Evolutionary conservation across 768 basidiomycete species (phyloP).

Genomic region (Boletus rufocinnamomeus): DNA sequence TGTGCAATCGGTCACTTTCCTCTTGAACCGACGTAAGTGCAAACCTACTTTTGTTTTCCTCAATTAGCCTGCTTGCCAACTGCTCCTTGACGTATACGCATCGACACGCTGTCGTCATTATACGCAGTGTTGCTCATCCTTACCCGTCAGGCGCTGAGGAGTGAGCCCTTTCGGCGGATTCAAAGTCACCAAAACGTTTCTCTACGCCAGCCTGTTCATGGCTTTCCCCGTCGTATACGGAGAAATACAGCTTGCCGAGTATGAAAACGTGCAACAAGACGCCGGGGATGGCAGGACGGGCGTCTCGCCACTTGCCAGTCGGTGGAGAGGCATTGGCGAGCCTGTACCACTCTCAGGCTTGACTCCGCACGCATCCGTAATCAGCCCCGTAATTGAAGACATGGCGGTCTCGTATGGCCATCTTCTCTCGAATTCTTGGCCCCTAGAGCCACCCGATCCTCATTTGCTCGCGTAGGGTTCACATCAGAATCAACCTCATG

Average conservation of each 20-base stretch:
- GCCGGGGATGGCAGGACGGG: slow-evolving; percentile 12
- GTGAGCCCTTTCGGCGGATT: slow-evolving; percentile 1
- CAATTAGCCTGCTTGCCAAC: slow-evolving; percentile 2
- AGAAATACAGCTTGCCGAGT: slow-evolving; percentile 6
- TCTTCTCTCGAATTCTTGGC: slow-evolving; percentile 26
- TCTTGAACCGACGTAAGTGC: slow-evolving; percentile 19
- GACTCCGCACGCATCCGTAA: slow-evolving; percentile 2
- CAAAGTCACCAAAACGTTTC: slow-evolving; percentile 10
- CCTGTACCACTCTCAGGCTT: not conserved
- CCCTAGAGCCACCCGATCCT: slow-evolving; percentile 41
- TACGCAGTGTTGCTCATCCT: slow-evolving; percentile 1
- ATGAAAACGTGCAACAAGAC: slow-evolving; percentile 14
- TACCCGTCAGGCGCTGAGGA: slow-evolving; percentile 4
- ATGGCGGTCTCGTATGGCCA: slow-evolving; percentile 23
- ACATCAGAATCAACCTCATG: slow-evolving; percentile 40
- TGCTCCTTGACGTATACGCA: slow-evolving; percentile 27
- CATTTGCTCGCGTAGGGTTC: slow-evolving; percentile 37
- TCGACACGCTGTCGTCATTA: slow-evolving; percentile 21
- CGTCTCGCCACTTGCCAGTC: slow-evolving; percentile 4
- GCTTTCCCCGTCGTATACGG: slow-evolving; percentile 8
- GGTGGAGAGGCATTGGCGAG: not conserved
- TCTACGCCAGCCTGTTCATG: slow-evolving; percentile 10
- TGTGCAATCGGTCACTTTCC: slow-evolving; percentile 8
- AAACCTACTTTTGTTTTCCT: slow-evolving; percentile 3
- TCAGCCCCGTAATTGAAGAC: slow-evolving; percentile 17